Percentiles rank a stretch among this genome's conserved stretches.
Evolutionary conservation across 2,329 filamentous ascomycete genomes (phyloP).

Genomic region (Rugonectria rugulosa): DNA sequence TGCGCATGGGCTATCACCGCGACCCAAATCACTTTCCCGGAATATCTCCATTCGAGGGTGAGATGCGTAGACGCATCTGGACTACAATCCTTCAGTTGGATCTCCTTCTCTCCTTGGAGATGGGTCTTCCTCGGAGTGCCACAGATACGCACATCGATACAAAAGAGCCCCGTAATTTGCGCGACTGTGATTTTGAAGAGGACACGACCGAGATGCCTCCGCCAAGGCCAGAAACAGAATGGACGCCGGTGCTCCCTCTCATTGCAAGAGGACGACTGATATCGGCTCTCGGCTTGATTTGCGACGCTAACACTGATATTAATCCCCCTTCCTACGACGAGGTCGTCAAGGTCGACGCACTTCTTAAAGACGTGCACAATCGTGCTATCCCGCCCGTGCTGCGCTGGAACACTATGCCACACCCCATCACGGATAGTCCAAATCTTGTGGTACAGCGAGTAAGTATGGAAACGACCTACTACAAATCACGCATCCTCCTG

Average conservation of each 20-base stretch:
- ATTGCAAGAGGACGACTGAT: slow-evolving; percentile 19
- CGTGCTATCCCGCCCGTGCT: slow-evolving; percentile 17
- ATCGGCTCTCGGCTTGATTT: slow-evolving; percentile 19
- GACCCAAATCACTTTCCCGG: slow-evolving; percentile 22
- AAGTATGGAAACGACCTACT: slow-evolving; percentile 21
- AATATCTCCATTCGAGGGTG: slow-evolving; percentile 51
- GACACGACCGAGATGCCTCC: slow-evolving; percentile 16
- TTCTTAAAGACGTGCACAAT: slow-evolving; percentile 22
- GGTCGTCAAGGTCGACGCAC: slow-evolving; percentile 12
- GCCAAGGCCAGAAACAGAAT: slow-evolving; percentile 23
- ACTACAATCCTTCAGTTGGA: slow-evolving; percentile 63
- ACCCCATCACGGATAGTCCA: slow-evolving; percentile 24
- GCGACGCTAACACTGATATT: slow-evolving; percentile 20
- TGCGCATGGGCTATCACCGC: slow-evolving; percentile 28
- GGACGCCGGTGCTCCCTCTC: slow-evolving; percentile 19
- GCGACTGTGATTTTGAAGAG: slow-evolving; percentile 22
- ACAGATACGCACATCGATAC: slow-evolving; percentile 18
- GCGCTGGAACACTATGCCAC: slow-evolving; percentile 15
- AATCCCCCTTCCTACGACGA: slow-evolving; percentile 18
- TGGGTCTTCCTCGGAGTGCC: slow-evolving; percentile 54
- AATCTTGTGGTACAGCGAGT: slow-evolving; percentile 24
- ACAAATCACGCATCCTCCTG: slow-evolving; percentile 20
- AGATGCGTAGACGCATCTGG: slow-evolving; percentile 60
- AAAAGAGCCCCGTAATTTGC: slow-evolving; percentile 14
- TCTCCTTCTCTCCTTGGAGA: slow-evolving; percentile 67